Percentiles rank a stretch among this genome's conserved stretches.
Evolutionary conservation across 495 filamentous ascomycete species (phyloP).

Genomic region (Oidiodendron maius): DNA sequence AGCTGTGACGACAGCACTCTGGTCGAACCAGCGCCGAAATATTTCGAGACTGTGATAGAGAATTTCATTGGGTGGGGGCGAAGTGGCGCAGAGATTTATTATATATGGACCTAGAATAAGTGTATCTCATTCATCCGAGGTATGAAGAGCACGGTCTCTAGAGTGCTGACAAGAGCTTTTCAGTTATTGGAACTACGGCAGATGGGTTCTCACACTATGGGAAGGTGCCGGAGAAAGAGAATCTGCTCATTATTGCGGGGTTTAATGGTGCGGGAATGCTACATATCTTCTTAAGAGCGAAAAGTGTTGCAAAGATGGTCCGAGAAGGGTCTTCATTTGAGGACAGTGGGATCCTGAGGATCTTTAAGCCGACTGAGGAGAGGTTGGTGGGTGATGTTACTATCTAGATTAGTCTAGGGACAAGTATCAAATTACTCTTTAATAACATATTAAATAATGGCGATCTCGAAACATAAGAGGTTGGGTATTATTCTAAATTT

Average conservation of each 20-base stretch:
- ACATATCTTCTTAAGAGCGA: conserved; percentile 37
- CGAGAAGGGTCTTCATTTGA: conserved; percentile 27
- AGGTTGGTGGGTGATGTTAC: conserved; percentile 5
- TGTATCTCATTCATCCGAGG: neutral
- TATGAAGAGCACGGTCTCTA: neutral
- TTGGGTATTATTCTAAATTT: no score
- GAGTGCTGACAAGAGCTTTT: conserved; percentile 18
- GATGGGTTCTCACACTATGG: conserved; percentile 42
- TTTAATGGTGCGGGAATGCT: conserved; percentile 49
- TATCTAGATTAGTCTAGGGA: no score
- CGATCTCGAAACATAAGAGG: no score
- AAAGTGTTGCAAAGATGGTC: conserved; percentile 40
- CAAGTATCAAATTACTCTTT: no score
- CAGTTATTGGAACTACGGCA: conserved; percentile 26
- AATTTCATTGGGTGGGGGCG: conserved; percentile 38
- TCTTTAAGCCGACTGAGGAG: conserved; percentile 27
- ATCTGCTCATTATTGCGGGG: conserved; percentile 39
- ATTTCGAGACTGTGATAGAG: conserved; percentile 47
- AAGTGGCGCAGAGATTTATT: conserved; percentile 32
- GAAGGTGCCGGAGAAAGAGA: conserved; percentile 34
- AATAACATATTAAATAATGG: no score
- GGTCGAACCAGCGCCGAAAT: conserved; percentile 28
- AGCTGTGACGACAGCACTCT: conserved; percentile 37
- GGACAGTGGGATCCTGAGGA: conserved; percentile 26
- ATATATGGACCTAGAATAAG: conserved; percentile 25